Conservation (phyloP, 1,284 basidiomycete genomes). For the Fistulinella cinereoalba region DNA sequence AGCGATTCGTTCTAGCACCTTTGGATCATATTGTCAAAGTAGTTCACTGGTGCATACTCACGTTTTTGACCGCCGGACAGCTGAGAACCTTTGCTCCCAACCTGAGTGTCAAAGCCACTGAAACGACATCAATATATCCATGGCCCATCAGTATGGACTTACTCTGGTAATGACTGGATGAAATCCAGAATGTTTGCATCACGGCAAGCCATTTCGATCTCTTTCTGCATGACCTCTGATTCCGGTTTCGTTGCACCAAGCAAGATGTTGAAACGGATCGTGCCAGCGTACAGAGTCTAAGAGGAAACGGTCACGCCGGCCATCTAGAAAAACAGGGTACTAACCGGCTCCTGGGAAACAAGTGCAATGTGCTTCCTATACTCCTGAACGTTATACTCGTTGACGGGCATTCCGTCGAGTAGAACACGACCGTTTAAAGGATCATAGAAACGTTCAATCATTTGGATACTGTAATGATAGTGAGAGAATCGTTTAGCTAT, state of each 20-base stretch:
- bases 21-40: not conserved
- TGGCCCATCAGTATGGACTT: conserved; percentile 27
- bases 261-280: conserved; percentile 85
- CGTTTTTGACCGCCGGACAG: conserved; percentile 93
- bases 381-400: conserved; percentile 77
- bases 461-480: conserved; percentile 57
- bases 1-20: conserved; percentile 79
- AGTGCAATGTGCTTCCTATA: conserved; percentile 84
- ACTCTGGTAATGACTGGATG: conserved; percentile 83
- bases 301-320: not conserved
- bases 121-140: conserved; percentile 3
- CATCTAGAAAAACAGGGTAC: not conserved
- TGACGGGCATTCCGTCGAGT: conserved; percentile 80
- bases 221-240: conserved; percentile 83
- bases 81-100: conserved; percentile 92
- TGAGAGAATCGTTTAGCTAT: not conserved
- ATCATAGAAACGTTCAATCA: conserved; percentile 89
- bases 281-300: conserved; percentile 80
- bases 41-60: conserved; percentile 38
- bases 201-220: conserved; percentile 81
- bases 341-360: conserved; percentile 89
- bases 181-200: conserved; percentile 93
- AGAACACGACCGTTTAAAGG: conserved; percentile 67
- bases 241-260: conserved; percentile 83
- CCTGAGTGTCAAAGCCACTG: conserved; percentile 73